A percentile compares a stretch with the other conserved stretches of the same genome.
Conservation (phyloP, 768 basidiomycete species). For the Leccinum ochraceum region DNA sequence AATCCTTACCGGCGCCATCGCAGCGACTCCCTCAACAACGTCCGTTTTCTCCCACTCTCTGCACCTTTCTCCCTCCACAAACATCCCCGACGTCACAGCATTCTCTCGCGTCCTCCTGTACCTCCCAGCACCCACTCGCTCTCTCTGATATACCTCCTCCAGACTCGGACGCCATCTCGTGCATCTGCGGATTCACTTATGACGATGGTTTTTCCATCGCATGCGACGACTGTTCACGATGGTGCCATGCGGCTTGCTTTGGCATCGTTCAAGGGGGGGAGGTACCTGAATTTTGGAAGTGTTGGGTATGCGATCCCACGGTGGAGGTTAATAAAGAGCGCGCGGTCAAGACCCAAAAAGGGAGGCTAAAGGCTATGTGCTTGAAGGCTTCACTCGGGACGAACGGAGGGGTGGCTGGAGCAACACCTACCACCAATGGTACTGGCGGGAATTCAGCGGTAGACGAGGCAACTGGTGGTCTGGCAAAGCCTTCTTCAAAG, state of each 20-base stretch:
- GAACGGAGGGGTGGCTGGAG: conserved; percentile 21
- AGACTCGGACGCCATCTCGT: conserved; percentile 55
- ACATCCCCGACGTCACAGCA: conserved; percentile 15
- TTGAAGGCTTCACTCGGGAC: conserved; percentile 28
- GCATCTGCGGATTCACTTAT: conserved; percentile 71
- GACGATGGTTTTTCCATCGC: conserved; percentile 88
- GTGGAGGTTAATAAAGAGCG: conserved; percentile 47
- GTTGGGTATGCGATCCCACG: conserved; percentile 63
- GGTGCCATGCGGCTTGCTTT: conserved; percentile 86
- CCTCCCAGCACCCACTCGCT: conserved; percentile 21
- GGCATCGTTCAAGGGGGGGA: conserved; percentile 50
- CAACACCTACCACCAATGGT: conserved; percentile 22
- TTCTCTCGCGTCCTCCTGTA: conserved; percentile 21
- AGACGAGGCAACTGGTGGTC: conserved; percentile 17
- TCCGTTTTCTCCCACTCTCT: conserved; percentile 21
- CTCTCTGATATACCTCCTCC: conserved; percentile 26
- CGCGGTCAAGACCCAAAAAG: conserved; percentile 47
- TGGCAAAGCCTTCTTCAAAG: conserved; percentile 30
- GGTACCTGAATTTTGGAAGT: conserved; percentile 77
- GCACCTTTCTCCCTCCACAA: conserved; percentile 16
- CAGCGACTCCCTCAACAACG: conserved; percentile 18
- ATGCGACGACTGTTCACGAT: conserved; percentile 79
- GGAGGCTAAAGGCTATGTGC: conserved; percentile 36
- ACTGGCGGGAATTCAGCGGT: conserved; percentile 10
- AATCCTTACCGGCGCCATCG: conserved; percentile 15